Evolutionary conservation across 139 green algal genomes (phyloP), one percentile per base, ranked within the genome.

Genomic region (Spirogloea muscicola): DNA sequence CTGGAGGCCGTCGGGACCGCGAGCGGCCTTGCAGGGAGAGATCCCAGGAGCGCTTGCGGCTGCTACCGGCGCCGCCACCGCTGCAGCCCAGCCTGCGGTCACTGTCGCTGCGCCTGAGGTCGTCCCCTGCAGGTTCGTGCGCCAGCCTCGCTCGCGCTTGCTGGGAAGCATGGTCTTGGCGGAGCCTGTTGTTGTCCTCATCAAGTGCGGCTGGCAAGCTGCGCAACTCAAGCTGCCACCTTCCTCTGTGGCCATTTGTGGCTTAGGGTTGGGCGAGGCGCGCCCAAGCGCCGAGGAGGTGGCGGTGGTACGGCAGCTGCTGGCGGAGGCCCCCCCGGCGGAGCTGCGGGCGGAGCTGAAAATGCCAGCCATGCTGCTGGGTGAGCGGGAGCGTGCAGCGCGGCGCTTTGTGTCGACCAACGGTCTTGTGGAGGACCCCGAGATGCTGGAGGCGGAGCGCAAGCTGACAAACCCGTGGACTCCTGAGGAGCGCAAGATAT

Each of bases 401-500:
- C 34, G 25, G 9, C 25, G 21, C 27, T 83, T 85, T 34, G 33
- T 62, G 21, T 65, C 44, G 3, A 55, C 60, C 9, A 85, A 85
- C 46, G 75, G 66, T 18, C 46, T 78, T 3, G 61, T 85, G 38
- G 18, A 39, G 3, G 76, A 84, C 58, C 57, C 76, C 2, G 46
- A 48, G n/a, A 29, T 57, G 31, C 29, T 62, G 4, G 25, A 64
- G 33, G 52, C 67, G 44, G 60, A 79, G 43, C n/a, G 49, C 18
- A 69, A 85, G 76, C 63, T 48, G 21, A 29, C 31, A 31, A 72
- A 72, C 31, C 77, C 77, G 13, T 97, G 92, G 92, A 85, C 63
- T 0, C 68, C 82, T 31, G 90, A 85, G 33, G 92, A 97, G 89
- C 84, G 83, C 42, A 77, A 76, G 4, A 82, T 91, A 27, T 97